Conservation (phyloP, 2,329 filamentous ascomycete genomes). For the Cladosporium sp. region DNA sequence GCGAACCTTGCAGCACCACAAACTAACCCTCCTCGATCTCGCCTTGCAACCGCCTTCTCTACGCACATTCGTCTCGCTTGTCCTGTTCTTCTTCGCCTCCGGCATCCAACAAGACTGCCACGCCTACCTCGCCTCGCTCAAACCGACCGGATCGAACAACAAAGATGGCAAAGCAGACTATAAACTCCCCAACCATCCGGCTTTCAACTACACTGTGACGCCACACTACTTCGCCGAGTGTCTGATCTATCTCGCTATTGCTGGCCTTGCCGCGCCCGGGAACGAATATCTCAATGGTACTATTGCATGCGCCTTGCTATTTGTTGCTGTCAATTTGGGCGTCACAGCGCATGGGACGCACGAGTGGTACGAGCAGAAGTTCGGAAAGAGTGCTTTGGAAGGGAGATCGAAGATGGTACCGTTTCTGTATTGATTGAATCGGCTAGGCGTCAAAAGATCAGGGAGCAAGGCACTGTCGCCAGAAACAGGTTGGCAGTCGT, state of each 20-base stretch:
- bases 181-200: conserved; percentile 66
- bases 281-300: conserved; percentile 67
- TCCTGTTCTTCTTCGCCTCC: conserved; percentile 65
- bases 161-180: conserved; percentile 56
- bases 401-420: conserved; percentile 74
- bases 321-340: conserved; percentile 74
- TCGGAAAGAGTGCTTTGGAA: conserved; percentile 60
- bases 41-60: conserved; percentile 38
- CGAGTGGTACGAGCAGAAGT: conserved; percentile 72
- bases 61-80: conserved; percentile 53
- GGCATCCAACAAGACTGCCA: conserved; percentile 63
- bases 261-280: conserved; percentile 66
- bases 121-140: conserved; percentile 40
- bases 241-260: conserved; percentile 73
- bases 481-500: too few species aligned
- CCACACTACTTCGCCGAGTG: conserved; percentile 93
- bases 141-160: conserved; percentile 9
- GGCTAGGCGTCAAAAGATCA: too few species aligned
- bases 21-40: conserved; percentile 33
- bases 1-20: conserved; percentile 45
- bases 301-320: conserved; percentile 62
- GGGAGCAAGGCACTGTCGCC: too few species aligned
- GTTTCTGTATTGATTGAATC: conserved; percentile 43
- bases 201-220: conserved; percentile 70
- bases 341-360: conserved; percentile 74